These are phyloP conservation scores for Botryotinia narcissicola DNA, from an alignment of 2,329 filamentous ascomycete genomes.

Conservation along the genomic window DNA sequence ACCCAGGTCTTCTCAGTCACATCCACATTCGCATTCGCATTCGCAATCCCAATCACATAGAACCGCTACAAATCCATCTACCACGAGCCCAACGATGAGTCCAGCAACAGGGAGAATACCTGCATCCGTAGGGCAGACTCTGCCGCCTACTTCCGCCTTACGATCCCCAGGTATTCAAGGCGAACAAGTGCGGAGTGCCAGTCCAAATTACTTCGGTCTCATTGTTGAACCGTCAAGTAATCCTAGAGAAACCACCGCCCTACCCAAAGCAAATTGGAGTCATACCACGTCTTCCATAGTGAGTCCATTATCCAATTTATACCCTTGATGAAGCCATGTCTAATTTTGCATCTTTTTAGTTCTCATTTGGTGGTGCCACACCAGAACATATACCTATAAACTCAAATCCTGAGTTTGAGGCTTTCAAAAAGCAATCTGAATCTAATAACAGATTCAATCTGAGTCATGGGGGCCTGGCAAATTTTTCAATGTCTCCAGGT, in stretches of 20 bases:
- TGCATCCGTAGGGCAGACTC: conserved; percentile 34
- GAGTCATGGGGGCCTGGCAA: conserved; percentile 42
- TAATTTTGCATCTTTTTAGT: conserved; percentile 33
- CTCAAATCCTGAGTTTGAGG: conserved; percentile 78
- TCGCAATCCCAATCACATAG: conserved; percentile 31
- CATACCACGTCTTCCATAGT: conserved; percentile 64
- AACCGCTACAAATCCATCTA: conserved; percentile 16
- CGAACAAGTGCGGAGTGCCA: conserved; percentile 49
- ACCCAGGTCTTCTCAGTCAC: conserved; percentile 31
- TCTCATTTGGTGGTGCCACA: conserved; percentile 65
- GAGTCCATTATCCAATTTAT: neutral
- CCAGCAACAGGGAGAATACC: conserved; percentile 27
- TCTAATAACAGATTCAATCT: conserved; percentile 55
- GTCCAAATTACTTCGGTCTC: conserved; percentile 87
- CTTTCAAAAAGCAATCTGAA: conserved; percentile 72
- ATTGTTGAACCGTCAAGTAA: conserved; percentile 61
- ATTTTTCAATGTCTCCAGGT: conserved; percentile 44
- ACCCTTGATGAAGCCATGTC: neutral
- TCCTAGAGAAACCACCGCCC: conserved; percentile 59
- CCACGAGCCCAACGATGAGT: conserved; percentile 28
- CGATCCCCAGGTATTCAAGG: conserved; percentile 31
- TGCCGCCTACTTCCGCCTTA: conserved; percentile 28
- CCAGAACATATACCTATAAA: conserved; percentile 70
- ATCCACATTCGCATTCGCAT: conserved; percentile 29
- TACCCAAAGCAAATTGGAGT: conserved; percentile 72